Evolutionary conservation across 768 basidiomycete species (phyloP).

Genomic region (Gloeostereum incarnatum): DNA sequence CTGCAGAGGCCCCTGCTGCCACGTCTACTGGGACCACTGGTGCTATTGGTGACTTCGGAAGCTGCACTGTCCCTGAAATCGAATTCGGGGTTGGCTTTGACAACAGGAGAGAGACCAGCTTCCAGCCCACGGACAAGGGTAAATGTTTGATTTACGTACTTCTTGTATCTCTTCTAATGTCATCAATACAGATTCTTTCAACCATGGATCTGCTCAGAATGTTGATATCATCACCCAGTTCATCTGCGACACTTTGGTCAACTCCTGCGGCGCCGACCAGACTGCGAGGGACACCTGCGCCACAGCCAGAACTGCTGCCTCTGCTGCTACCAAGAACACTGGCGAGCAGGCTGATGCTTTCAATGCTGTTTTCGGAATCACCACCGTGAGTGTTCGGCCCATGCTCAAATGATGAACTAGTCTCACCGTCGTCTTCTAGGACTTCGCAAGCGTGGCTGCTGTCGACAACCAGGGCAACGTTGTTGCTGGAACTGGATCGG

Average conservation of each 20-base stretch:
- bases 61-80: constrained; percentile 47
- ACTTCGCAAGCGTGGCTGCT: constrained; percentile 26
- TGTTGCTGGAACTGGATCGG: constrained; percentile 18
- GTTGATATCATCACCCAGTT: constrained; percentile 45
- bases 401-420: constrained; percentile 7
- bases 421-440: constrained; percentile 13
- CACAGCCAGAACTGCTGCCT: constrained; percentile 28
- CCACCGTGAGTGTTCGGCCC: constrained; percentile 19
- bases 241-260: constrained; percentile 45
- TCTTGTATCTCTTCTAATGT: neutral
- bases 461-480: constrained; percentile 29
- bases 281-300: constrained; percentile 44
- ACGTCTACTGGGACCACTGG: constrained; percentile 11
- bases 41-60: constrained; percentile 37
- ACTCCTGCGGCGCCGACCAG: constrained; percentile 43
- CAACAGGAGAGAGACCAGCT: constrained; percentile 47
- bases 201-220: constrained; percentile 47
- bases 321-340: constrained; percentile 26
- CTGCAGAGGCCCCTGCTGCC: constrained; percentile 9
- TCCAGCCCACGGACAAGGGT: constrained; percentile 43
- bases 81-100: constrained; percentile 52
- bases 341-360: constrained; percentile 51
- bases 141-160: constrained; percentile 5
- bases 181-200: constrained; percentile 25
- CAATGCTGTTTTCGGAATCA: constrained; percentile 31